Percentiles rank a stretch among this genome's conserved stretches.
These are phyloP conservation scores for Patellifolia procumbens DNA, from an alignment of 179 eudicot genomes.

Conservation along the genomic window DNA sequence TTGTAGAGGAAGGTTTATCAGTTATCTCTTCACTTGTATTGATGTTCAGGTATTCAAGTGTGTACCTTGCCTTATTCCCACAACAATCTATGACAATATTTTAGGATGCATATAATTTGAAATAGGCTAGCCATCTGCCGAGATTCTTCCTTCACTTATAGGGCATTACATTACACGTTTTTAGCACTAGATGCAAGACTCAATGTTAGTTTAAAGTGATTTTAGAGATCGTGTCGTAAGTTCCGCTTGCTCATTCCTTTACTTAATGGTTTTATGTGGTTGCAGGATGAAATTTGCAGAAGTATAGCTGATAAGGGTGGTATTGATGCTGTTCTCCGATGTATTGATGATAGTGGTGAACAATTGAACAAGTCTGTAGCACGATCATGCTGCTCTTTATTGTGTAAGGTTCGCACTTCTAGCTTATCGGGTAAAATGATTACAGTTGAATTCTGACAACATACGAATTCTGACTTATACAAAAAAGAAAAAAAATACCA, in stretches of 20 bases:
- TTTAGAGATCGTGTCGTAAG: no score
- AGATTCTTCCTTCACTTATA: not conserved
- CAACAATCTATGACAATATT: not conserved
- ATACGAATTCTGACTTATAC: not conserved
- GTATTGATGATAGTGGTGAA: slow-evolving; percentile 81
- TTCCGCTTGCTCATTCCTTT: slow-evolving; percentile 12
- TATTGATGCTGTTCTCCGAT: slow-evolving; percentile 69
- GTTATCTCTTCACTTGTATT: no score
- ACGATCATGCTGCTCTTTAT: slow-evolving; percentile 66
- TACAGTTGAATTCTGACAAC: not conserved
- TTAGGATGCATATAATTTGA: not conserved
- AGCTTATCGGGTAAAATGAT: not conserved
- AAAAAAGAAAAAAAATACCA: no score
- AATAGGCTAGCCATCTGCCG: not conserved
- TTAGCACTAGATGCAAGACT: not conserved
- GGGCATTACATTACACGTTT: not conserved
- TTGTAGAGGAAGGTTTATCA: no score
- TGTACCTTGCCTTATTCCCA: no score
- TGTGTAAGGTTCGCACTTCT: slow-evolving; percentile 57
- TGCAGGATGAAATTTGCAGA: slow-evolving; percentile 97
- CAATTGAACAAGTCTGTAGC: slow-evolving; percentile 67
- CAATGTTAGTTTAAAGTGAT: not conserved
- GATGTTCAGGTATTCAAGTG: no score
- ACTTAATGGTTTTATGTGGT: slow-evolving; percentile 3
- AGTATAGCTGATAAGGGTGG: slow-evolving; percentile 82